Conservation (phyloP, 768 basidiomycete species). For the Lactarius psammicola region DNA sequence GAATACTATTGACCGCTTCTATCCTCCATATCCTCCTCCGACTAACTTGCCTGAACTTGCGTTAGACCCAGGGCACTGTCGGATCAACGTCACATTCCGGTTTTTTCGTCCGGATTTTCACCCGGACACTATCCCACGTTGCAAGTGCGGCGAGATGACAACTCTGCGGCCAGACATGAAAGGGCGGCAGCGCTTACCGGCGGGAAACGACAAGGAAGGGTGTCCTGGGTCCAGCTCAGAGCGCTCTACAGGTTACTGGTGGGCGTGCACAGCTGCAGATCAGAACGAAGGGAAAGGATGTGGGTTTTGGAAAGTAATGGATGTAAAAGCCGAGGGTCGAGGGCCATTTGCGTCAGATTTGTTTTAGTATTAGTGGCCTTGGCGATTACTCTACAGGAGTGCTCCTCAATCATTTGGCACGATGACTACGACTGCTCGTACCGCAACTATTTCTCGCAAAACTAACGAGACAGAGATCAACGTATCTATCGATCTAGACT, state of each 20-base stretch:
- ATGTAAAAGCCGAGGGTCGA: slow-evolving; percentile 65
- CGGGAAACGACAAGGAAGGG: slow-evolving; percentile 16
- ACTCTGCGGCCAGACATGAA: slow-evolving; percentile 80
- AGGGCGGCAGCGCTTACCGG: slow-evolving; percentile 42
- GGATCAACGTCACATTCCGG: slow-evolving; percentile 81
- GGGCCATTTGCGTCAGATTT: slow-evolving; percentile 44
- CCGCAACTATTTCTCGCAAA: slow-evolving; percentile 72
- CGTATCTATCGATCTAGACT: slow-evolving; percentile 81
- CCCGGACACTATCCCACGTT: slow-evolving; percentile 62
- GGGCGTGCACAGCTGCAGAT: slow-evolving; percentile 75
- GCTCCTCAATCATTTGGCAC: background rate
- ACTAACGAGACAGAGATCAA: slow-evolving; percentile 91
- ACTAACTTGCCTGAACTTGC: slow-evolving; percentile 15
- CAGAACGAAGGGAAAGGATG: slow-evolving; percentile 86
- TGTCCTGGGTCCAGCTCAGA: slow-evolving; percentile 32
- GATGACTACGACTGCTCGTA: slow-evolving; percentile 46
- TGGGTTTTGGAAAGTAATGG: slow-evolving; percentile 69
- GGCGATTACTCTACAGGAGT: background rate
- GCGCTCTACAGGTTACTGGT: slow-evolving; percentile 62
- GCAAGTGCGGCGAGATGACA: slow-evolving; percentile 70
- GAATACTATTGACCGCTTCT: slow-evolving; percentile 65
- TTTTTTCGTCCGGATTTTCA: slow-evolving; percentile 83
- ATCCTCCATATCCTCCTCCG: slow-evolving; percentile 48
- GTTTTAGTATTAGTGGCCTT: background rate
- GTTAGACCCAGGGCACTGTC: slow-evolving; percentile 29